Evolutionary conservation across 805 yeast species (phyloP).

Genomic region (Lipomyces kockii): DNA sequence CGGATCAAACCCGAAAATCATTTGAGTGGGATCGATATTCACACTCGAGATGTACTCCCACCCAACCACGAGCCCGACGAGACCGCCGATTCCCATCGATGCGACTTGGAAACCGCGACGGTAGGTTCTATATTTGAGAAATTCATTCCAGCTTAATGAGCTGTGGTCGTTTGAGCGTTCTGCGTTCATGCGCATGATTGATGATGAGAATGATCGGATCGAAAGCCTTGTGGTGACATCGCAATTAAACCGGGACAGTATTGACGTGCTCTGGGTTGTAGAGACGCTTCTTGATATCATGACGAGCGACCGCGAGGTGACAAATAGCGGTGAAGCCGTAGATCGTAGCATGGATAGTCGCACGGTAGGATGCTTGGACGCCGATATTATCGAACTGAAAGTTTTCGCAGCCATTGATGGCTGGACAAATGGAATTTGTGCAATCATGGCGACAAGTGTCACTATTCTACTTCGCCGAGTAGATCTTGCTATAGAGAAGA

Average conservation of each 20-base stretch:
- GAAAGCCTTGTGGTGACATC: not conserved
- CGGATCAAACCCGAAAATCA: conserved; percentile 88
- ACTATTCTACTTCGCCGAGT: not conserved
- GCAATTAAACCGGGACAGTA: not conserved
- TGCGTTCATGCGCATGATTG: not conserved
- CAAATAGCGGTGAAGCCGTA: not conserved
- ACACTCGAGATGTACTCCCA: conserved; percentile 78
- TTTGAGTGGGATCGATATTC: conserved; percentile 86
- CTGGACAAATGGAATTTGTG: not conserved
- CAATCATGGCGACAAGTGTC: not conserved
- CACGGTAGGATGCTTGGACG: not conserved
- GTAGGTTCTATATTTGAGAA: conserved; percentile 72
- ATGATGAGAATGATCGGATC: not conserved
- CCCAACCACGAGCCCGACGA: conserved; percentile 67
- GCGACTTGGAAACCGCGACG: conserved; percentile 71
- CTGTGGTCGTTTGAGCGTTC: conserved; percentile 4
- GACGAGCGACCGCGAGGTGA: not conserved
- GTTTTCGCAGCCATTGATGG: not conserved
- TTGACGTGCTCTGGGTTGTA: not conserved
- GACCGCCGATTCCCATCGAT: conserved; percentile 69
- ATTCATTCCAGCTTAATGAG: conserved; percentile 74
- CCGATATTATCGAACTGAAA: not conserved
- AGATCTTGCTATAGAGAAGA: not conserved
- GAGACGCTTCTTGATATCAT: not conserved
- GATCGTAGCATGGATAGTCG: not conserved